Evolutionary conservation across 345 rosid genomes (phyloP).

Genomic region (Eucalyptus tenuipes): DNA sequence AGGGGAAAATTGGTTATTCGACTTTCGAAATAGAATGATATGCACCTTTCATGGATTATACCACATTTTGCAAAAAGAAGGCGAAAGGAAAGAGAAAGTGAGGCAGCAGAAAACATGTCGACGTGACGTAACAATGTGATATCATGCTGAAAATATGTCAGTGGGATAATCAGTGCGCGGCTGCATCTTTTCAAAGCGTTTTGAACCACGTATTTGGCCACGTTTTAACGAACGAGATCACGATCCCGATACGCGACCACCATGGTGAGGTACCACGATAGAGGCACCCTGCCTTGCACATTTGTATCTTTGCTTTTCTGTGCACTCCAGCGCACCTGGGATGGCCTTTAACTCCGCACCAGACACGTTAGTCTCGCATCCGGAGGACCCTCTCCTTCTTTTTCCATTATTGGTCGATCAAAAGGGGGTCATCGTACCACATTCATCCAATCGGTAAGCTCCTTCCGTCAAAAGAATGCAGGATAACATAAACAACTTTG

Average conservation of each 20-base stretch:
- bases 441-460: background rate
- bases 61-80: background rate
- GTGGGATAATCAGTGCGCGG: background rate
- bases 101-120: background rate
- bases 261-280: background rate
- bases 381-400: background rate
- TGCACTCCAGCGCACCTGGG: background rate
- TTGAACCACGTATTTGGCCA: background rate
- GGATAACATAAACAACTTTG: background rate
- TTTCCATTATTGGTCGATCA: background rate
- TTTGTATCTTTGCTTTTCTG: background rate
- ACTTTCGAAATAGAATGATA: background rate
- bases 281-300: background rate
- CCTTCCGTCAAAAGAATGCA: background rate
- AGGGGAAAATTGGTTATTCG: background rate
- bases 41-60: background rate
- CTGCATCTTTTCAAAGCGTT: background rate
- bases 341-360: background rate
- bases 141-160: rapidly evolving
- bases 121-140: background rate
- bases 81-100: background rate
- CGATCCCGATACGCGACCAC: background rate
- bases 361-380: background rate
- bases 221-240: background rate
- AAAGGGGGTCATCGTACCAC: background rate